Base-by-base conservation (phyloP, 768 basidiomycete genomes). In the Scleroderma citrinum region DNA sequence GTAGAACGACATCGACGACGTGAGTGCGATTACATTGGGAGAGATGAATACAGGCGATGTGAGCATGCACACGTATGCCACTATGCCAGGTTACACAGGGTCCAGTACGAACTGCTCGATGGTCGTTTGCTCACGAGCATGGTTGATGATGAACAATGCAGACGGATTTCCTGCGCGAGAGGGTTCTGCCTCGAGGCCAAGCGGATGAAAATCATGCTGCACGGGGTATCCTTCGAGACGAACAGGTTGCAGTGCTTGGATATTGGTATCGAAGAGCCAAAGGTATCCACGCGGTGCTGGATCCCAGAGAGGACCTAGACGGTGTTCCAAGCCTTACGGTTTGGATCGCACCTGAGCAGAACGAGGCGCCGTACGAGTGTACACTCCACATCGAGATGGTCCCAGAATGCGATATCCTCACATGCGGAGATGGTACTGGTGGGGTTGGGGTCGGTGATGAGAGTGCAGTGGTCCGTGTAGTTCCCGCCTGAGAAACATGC, bases 91-190 rank as follows among this genome's bases (percentile, higher is more conserved):
- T 0, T 55, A 51, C 4, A 66, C 59, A 0, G 80, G 80, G 23
- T 75, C 66, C 20, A 89, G 59, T 1, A 64, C 48, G 58, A 89
- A 88, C 37, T 87, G 80, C 62, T 89, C 87, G 48, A 88, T 76
- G 46, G 80, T 76, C 20, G 83, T 82, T 23, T 70, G 64, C 32
- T 71, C 54, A 16, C 79, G 76, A 1, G 80, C 82, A 62, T 88
- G 87, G 66, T 88, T 89, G 57, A 85, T 69, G 40, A 81, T 69
- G 63, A 82, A 85, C 42, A 87, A 69, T 55, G 76, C 76, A 42
- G 82, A 82, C 4, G 69, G 42, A 42, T 75, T 70, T 2, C 76
- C 74, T 8, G 62, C 57, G 52, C 65, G 60, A 0, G 80, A 81
- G 5, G 78, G 80, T 57, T 73, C 80, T 2, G 80, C 58, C 26